Percentiles rank a stretch among this genome's conserved stretches.
Conservation (phyloP, 2,329 filamentous ascomycete genomes). For the Phyllosticta capitalensis region DNA sequence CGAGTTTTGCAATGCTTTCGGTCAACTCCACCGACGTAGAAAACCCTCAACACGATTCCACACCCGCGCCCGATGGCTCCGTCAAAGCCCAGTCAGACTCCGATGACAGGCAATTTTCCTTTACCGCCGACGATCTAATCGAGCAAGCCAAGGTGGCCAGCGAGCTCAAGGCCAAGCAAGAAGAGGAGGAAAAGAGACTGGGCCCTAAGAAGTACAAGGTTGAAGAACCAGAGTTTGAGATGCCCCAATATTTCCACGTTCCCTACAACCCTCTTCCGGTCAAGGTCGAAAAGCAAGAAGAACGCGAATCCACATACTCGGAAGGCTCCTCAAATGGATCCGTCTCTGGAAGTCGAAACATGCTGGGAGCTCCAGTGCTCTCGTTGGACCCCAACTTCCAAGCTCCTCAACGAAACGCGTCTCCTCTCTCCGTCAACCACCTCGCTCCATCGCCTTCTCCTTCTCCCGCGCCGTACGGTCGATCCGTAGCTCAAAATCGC, state of each 20-base stretch:
- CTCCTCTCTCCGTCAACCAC: conserved; percentile 38
- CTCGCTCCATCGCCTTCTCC: conserved; percentile 28
- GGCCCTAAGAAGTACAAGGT: conserved; percentile 12
- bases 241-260: conserved; percentile 44
- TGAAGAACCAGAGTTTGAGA: conserved; percentile 30
- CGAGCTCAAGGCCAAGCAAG: conserved; percentile 8
- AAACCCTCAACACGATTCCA: neutral
- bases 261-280: conserved; percentile 28
- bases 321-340: conserved; percentile 20
- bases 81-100: neutral
- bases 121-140: neutral
- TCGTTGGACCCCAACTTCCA: conserved; percentile 61
- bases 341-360: conserved; percentile 20
- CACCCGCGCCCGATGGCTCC: neutral
- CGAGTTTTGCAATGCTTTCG: neutral
- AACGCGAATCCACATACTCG: conserved; percentile 18
- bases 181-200: conserved; percentile 13
- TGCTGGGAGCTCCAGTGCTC: conserved; percentile 31
- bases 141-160: neutral
- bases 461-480: conserved; percentile 34
- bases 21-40: neutral
- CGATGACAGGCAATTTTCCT: neutral
- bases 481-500: conserved; percentile 42
- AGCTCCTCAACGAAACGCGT: conserved; percentile 50
- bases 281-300: conserved; percentile 14